Base-by-base conservation (phyloP, 129 eudicot genomes). In the Tanacetum coccineum region DNA sequence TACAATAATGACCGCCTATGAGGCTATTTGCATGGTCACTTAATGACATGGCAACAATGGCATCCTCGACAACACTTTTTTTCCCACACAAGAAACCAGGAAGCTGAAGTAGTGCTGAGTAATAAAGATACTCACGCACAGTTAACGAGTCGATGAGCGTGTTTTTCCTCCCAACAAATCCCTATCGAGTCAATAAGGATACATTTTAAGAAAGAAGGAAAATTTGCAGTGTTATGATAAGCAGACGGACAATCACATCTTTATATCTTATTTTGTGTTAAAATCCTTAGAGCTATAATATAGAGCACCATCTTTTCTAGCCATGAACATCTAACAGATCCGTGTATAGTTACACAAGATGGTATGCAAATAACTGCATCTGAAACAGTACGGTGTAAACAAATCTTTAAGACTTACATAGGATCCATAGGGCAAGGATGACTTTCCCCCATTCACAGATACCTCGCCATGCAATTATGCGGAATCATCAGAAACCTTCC, bases 31-130 rank as follows among this genome's bases (percentile, higher is more conserved):
- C 42, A 36, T 36, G 42, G 6, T 91, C 97, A 45, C 86, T 88
- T 76, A 91, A 53, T 13, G 96, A 91, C 97, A 91, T 91, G 17
- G 97, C 87, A 73, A 68, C 67, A 15, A 91, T 87, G 13, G 96
- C 96, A 79, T 91, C 97, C 81, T 91, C 94, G 4, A 91, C 88
- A 13, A 80, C 90, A 62, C 76, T 80, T 68, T 77, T 87, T 64
- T 81, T 87, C 77, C 76, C 81, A 74, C 64, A 87, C 51, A 85
- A 71, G 83, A 91, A 91, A 15, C 97, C 97, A 22, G 95, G 97
- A 81, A 91, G 95, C 74, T 91, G 97, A 64, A 91, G 97, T 66
- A 87, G 67, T 56, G 96, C 97, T 12, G 96, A 87, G 78, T 91
- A 87, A 81, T 85, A 91, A 52, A 91, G 96, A 76, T 79, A 91